Evolutionary conservation across 805 yeast species (phyloP).

Genomic region (Lipomyces lipofer): DNA sequence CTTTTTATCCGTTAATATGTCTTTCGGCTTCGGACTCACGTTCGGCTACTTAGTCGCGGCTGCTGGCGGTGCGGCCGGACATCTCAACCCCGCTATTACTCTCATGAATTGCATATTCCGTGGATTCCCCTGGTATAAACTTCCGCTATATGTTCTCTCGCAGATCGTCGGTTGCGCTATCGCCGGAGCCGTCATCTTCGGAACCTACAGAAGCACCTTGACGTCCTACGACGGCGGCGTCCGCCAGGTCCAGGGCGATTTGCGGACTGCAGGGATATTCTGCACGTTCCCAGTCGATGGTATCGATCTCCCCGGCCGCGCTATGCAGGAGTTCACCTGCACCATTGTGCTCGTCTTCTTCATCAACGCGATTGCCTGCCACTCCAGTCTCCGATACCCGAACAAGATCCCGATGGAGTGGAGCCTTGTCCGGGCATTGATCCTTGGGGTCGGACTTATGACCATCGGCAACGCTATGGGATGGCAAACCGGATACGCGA

Average conservation of each 20-base stretch:
- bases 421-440: slow-evolving; percentile 43
- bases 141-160: slow-evolving; percentile 48
- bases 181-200: slow-evolving; percentile 51
- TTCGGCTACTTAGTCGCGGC: slow-evolving; percentile 50
- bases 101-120: slow-evolving; percentile 50
- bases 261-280: slow-evolving; percentile 48
- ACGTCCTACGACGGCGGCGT: slow-evolving; percentile 42
- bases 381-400: slow-evolving; percentile 12
- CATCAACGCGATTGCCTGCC: slow-evolving; percentile 46
- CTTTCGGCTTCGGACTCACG: slow-evolving; percentile 59
- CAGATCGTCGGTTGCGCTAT: slow-evolving; percentile 53
- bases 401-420: slow-evolving; percentile 22
- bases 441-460: slow-evolving; percentile 47
- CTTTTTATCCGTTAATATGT: slow-evolving; percentile 46
- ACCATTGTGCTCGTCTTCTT: slow-evolving; percentile 49
- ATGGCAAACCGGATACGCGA: slow-evolving; percentile 56
- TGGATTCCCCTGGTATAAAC: slow-evolving; percentile 53
- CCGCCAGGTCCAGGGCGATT: slow-evolving; percentile 39
- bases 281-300: slow-evolving; percentile 49
- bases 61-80: slow-evolving; percentile 62
- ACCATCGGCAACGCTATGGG: slow-evolving; percentile 51
- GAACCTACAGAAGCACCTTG: slow-evolving; percentile 47
- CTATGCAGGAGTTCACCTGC: slow-evolving; percentile 50
- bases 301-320: slow-evolving; percentile 47
- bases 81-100: slow-evolving; percentile 56